These are phyloP conservation scores for Maudiozyma bulderi DNA, from an alignment of 805 yeast genomes.

Conservation along the genomic window DNA sequence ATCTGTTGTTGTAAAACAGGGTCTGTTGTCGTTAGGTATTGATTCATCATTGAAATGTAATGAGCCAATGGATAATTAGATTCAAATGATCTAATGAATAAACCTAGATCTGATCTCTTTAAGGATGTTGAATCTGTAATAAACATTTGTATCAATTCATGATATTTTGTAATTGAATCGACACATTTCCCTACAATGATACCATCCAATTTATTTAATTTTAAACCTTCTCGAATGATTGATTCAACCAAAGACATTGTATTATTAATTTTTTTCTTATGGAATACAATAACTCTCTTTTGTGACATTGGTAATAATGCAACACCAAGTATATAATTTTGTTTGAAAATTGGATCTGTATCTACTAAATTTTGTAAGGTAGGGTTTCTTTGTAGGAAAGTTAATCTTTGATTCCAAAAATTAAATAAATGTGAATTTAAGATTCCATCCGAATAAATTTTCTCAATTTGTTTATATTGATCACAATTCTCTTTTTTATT, in stretches of 20 bases:
- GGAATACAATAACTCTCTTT: slow-evolving; percentile 17
- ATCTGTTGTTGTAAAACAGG: slow-evolving; percentile 8
- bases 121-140: slow-evolving; percentile 11
- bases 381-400: slow-evolving; percentile 5
- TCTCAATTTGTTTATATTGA: slow-evolving; percentile 11
- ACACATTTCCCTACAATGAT: slow-evolving; percentile 41
- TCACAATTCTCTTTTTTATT: slow-evolving; percentile 6
- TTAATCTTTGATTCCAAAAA: slow-evolving; percentile 3
- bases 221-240: slow-evolving; percentile 60
- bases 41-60: slow-evolving; percentile 27
- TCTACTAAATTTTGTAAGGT: slow-evolving; percentile 1
- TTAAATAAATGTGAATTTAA: slow-evolving; percentile 10
- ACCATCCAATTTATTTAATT: slow-evolving; percentile 48
- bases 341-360: slow-evolving; percentile 9
- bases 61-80: slow-evolving; percentile 40
- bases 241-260: slow-evolving; percentile 30
- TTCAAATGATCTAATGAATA: slow-evolving; percentile 44
- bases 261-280: slow-evolving; percentile 21
- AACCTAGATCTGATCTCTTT: slow-evolving; percentile 51
- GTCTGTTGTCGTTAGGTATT: slow-evolving; percentile 5
- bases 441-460: slow-evolving; percentile 11
- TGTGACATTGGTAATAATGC: slow-evolving; percentile 19
- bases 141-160: slow-evolving; percentile 20
- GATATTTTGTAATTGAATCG: slow-evolving; percentile 23
- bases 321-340: slow-evolving; percentile 11